Conservation (phyloP, 2,329 filamentous ascomycete genomes). For the Sodiomyces alkalinus region DNA sequence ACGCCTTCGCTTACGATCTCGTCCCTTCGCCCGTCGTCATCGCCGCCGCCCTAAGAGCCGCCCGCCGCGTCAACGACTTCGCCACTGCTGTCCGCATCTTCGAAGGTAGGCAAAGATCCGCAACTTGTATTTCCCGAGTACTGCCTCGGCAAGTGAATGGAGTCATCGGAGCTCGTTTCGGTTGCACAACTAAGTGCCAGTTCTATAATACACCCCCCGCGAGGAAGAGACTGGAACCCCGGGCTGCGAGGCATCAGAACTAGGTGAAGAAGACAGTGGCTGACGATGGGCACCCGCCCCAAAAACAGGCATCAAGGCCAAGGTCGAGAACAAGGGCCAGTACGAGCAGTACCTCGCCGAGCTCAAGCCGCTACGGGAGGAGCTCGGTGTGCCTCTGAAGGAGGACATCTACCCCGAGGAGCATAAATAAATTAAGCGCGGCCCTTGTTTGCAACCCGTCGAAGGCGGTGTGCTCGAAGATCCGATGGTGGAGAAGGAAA, state of each 20-base stretch:
- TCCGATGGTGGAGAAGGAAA: too few species aligned
- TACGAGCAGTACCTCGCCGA: conserved; percentile 93
- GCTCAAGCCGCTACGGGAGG: conserved; percentile 83
- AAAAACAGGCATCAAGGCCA: conserved; percentile 81
- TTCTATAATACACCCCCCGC: too few species aligned
- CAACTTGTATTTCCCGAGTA: too few species aligned
- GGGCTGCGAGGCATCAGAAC: background rate
- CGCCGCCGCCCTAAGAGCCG: conserved; percentile 80
- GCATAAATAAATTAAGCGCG: conserved; percentile 27
- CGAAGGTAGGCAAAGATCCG: conserved; percentile 58
- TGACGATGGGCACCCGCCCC: too few species aligned
- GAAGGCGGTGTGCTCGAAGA: too few species aligned
- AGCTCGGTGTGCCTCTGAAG: conserved; percentile 82
- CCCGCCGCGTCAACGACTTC: conserved; percentile 93
- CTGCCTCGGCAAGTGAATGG: too few species aligned
- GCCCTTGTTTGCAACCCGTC: too few species aligned
- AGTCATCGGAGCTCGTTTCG: too few species aligned
- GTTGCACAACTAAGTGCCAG: too few species aligned
- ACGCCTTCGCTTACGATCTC: conserved; percentile 99
- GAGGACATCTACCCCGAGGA: conserved; percentile 77
- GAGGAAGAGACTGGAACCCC: background rate
- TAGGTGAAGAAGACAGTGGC: background rate
- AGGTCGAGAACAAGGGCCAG: conserved; percentile 96
- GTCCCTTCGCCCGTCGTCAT: conserved; percentile 88
- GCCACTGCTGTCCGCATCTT: conserved; percentile 97